Percentiles rank a stretch among this genome's conserved stretches.
phyloP scores from a whole-genome alignment of 192 early-diverging fungal genomes.

The Coemansia sp. region DNA sequence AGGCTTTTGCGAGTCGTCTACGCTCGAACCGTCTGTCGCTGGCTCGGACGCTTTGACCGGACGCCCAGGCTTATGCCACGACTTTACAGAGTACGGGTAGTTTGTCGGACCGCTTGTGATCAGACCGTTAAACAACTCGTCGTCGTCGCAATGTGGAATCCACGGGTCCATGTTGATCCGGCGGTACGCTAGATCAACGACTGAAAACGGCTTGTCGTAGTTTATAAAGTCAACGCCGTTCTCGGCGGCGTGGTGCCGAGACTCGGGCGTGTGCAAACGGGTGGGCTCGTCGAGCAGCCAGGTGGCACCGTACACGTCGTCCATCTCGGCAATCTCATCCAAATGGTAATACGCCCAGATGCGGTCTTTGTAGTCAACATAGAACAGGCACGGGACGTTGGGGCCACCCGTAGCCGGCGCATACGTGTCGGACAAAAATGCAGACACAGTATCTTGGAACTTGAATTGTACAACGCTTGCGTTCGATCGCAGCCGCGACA shows the following conservation, averaged over 20 bases:
- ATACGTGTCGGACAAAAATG: constrained; percentile 50
- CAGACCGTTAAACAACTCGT: constrained; percentile 11
- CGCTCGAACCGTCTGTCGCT: neutral
- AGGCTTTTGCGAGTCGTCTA: neutral
- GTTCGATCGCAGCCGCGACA: constrained; percentile 46
- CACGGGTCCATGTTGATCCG: constrained; percentile 51
- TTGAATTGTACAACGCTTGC: constrained; percentile 55
- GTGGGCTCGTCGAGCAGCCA: constrained; percentile 44
- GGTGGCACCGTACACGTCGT: constrained; percentile 54
- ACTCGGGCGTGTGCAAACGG: constrained; percentile 16
- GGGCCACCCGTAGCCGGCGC: constrained; percentile 53
- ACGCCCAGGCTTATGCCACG: constrained; percentile 27
- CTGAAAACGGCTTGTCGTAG: constrained; percentile 50
- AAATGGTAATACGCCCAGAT: constrained; percentile 56
- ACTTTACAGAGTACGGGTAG: constrained; percentile 48
- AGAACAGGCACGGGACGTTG: constrained; percentile 55
- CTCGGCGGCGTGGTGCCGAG: constrained; percentile 15
- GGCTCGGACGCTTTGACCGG: constrained; percentile 4
- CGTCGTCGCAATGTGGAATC: constrained; percentile 36
- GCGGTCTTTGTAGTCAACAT: constrained; percentile 55
- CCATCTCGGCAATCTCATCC: constrained; percentile 52
- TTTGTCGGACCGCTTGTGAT: constrained; percentile 9
- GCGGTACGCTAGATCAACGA: constrained; percentile 47
- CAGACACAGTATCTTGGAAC: constrained; percentile 55
- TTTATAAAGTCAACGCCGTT: constrained; percentile 19